These are phyloP conservation scores for Arachnopeziza araneosa DNA, from an alignment of 2,329 filamentous ascomycete genomes.

Conservation along the genomic window DNA sequence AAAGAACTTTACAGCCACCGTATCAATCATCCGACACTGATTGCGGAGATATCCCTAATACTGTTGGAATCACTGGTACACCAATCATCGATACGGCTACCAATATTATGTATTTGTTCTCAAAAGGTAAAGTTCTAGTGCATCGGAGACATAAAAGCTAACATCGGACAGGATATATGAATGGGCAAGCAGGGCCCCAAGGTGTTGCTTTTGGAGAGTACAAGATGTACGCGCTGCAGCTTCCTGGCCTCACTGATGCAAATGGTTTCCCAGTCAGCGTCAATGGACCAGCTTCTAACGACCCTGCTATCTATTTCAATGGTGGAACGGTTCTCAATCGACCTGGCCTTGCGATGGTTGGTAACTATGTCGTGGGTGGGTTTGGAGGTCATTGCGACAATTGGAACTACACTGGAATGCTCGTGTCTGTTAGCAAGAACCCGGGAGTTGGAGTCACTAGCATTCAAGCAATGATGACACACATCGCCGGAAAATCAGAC, in stretches of 20 bases:
- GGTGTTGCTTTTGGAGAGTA: not conserved
- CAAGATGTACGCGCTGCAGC: conserved; percentile 11
- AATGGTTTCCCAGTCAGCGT: conserved; percentile 9
- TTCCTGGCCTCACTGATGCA: conserved; percentile 8
- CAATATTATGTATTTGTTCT: conserved; percentile 15
- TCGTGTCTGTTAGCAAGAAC: conserved; percentile 4
- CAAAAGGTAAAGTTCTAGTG: conserved; percentile 11
- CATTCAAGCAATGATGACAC: not conserved
- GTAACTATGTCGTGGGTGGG: conserved; percentile 6
- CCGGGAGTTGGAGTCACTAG: not conserved
- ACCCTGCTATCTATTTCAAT: conserved; percentile 10
- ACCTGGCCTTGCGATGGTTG: conserved; percentile 9
- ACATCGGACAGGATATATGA: not conserved
- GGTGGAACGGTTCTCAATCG: conserved; percentile 14
- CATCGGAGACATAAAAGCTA: not conserved
- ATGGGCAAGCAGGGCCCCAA: not conserved
- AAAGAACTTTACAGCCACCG: conserved; percentile 42
- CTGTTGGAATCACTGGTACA: conserved; percentile 17
- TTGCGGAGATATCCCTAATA: conserved; percentile 12
- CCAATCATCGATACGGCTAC: conserved; percentile 13
- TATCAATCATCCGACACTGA: conserved; percentile 26
- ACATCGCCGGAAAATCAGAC: not conserved
- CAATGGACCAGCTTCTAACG: conserved; percentile 14
- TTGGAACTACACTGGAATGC: conserved; percentile 17
- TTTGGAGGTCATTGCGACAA: conserved; percentile 18